Conservation (phyloP, 768 basidiomycete species). For the Rhodotorula babjevae region DNA sequence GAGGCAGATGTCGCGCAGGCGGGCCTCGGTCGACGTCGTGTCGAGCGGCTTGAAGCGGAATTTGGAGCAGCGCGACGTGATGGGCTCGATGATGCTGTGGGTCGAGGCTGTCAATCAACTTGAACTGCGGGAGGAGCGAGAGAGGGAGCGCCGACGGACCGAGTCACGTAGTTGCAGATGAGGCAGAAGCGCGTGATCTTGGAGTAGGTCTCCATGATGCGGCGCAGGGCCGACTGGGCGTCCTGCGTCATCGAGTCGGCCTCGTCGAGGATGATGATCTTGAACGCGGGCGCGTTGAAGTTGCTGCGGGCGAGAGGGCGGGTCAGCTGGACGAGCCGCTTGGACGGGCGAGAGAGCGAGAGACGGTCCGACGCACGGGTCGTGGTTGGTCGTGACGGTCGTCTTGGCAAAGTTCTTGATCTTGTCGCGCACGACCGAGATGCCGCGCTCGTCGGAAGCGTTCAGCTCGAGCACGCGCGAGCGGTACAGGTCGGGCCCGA, state of each 20-base stretch:
- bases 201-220: constrained; percentile 99
- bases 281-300: constrained; percentile 96
- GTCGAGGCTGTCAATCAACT: neutral
- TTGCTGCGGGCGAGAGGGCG: constrained; percentile 50
- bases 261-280: constrained; percentile 97
- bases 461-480: constrained; percentile 93
- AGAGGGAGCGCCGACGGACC: constrained; percentile 53
- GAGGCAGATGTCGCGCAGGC: constrained; percentile 73
- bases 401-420: constrained; percentile 86
- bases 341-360: too few relatives aligned
- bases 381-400: constrained; percentile 41
- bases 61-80: constrained; percentile 97
- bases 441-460: constrained; percentile 97
- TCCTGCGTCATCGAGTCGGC: constrained; percentile 99
- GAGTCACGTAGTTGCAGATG: constrained; percentile 97
- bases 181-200: constrained; percentile 95
- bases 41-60: constrained; percentile 96
- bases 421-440: constrained; percentile 93
- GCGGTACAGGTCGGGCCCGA: constrained; percentile 95
- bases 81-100: constrained; percentile 91
- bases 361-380: constrained; percentile 16
- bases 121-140: neutral
- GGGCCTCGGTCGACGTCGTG: constrained; percentile 63
- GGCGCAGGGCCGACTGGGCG: constrained; percentile 87
- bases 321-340: constrained; percentile 46